Conservation (phyloP, 2,329 filamentous ascomycete species). For the Fusarium sp. region DNA sequence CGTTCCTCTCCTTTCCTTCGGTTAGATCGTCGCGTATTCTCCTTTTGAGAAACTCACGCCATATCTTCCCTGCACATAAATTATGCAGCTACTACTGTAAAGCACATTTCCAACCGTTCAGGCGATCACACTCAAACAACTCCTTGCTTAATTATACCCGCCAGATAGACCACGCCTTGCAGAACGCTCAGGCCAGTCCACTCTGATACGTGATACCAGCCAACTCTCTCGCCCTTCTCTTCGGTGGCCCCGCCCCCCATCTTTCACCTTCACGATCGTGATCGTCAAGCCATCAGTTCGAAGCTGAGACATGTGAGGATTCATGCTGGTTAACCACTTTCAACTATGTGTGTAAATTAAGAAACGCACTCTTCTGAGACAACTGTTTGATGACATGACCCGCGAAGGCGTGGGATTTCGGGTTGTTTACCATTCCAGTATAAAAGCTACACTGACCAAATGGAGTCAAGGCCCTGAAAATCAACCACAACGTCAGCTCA, state of each 20-base stretch:
- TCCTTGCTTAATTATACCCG: conserved; percentile 34
- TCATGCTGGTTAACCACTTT: not conserved
- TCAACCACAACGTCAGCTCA: not conserved
- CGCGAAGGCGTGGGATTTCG: conserved; percentile 4
- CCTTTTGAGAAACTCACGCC: conserved; percentile 2
- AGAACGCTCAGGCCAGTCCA: conserved; percentile 34
- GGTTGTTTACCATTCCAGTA: conserved; percentile 39
- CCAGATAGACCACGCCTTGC: conserved; percentile 37
- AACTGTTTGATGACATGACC: conserved; percentile 20
- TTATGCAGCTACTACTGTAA: conserved; percentile 29
- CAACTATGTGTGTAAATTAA: conserved; percentile 34
- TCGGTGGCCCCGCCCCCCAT: not conserved
- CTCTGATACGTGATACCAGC: conserved; percentile 1
- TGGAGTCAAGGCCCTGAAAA: conserved; percentile 1
- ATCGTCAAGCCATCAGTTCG: conserved; percentile 21
- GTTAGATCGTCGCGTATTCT: conserved; percentile 4
- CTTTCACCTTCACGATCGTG: conserved; percentile 3
- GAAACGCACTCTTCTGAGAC: conserved; percentile 29
- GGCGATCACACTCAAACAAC: conserved; percentile 22
- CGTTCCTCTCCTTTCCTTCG: conserved; percentile 3
- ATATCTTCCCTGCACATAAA: conserved; percentile 28
- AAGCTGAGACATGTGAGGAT: conserved; percentile 35
- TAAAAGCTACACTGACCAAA: conserved; percentile 4
- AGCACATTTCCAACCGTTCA: conserved; percentile 7
- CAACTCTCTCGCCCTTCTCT: conserved; percentile 7